Conservation (phyloP, 192 early-diverging fungal genomes). For the Mortierella hygrophila region DNA sequence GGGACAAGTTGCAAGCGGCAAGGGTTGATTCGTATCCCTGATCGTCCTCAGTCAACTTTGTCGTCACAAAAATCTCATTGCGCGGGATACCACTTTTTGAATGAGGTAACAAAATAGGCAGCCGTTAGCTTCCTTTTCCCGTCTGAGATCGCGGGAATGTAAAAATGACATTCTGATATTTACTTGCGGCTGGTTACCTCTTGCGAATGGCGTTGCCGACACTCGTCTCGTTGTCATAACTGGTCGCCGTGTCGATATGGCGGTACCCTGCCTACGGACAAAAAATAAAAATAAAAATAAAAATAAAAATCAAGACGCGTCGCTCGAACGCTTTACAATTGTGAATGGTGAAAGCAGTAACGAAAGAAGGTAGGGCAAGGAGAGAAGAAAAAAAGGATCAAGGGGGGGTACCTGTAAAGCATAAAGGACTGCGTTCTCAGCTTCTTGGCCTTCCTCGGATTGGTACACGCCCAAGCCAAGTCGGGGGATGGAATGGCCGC, state of each 20-base stretch:
- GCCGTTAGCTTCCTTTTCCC: not conserved
- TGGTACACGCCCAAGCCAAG: conserved; percentile 62
- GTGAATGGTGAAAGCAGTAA: not conserved
- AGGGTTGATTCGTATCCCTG: conserved; percentile 66
- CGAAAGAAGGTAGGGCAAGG: not conserved
- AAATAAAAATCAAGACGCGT: not conserved
- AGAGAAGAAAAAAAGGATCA: not conserved
- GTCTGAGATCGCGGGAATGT: not conserved
- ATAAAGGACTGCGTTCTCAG: conserved; percentile 57
- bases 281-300: too few relatives aligned
- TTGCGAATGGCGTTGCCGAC: conserved; percentile 61
- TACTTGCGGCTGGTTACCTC: conserved; percentile 41
- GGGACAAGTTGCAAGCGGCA: conserved; percentile 62
- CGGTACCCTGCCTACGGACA: conserved; percentile 62
- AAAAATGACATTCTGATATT: not conserved
- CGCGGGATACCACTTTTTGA: conserved; percentile 58
- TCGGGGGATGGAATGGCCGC: conserved; percentile 26
- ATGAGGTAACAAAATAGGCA: not conserved
- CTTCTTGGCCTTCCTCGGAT: conserved; percentile 27
- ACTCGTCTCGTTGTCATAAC: conserved; percentile 60
- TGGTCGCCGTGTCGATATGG: conserved; percentile 67
- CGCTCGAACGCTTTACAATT: not conserved
- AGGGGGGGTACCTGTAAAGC: conserved; percentile 49
- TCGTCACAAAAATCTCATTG: conserved; percentile 71
- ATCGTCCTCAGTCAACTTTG: conserved; percentile 71